A percentile compares a stretch with the other conserved stretches of the same genome.
phyloP scores from a whole-genome alignment of 768 basidiomycete genomes.

The Agaricus subrufescens region DNA sequence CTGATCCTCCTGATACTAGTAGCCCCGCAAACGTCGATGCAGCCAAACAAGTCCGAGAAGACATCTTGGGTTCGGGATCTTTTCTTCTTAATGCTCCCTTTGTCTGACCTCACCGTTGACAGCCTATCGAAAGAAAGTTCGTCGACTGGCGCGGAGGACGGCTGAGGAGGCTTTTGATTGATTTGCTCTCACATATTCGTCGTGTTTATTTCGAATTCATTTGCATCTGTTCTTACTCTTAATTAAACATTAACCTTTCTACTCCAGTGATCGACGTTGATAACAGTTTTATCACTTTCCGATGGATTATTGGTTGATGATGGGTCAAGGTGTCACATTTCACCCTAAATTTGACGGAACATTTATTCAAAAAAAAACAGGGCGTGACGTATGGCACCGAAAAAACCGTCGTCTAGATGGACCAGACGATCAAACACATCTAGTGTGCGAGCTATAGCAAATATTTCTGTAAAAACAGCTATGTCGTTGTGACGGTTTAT shows the following conservation, averaged over 20 bases:
- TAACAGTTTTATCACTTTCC: background rate
- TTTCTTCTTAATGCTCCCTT: background rate
- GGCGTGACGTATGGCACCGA: too few species aligned
- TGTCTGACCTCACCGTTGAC: constrained; percentile 11
- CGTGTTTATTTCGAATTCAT: background rate
- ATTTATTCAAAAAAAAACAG: too few species aligned
- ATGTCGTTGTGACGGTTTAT: too few species aligned
- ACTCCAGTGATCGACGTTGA: background rate
- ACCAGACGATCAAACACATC: too few species aligned
- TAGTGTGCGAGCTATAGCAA: too few species aligned
- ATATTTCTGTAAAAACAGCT: too few species aligned
- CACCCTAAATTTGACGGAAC: too few species aligned
- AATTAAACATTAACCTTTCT: background rate
- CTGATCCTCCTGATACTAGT: constrained; percentile 86
- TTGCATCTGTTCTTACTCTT: constrained; percentile 2
- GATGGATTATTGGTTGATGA: too few species aligned
- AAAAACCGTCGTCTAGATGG: too few species aligned
- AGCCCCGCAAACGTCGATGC: constrained; percentile 97
- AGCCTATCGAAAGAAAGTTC: constrained; percentile 96
- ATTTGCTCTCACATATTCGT: constrained; percentile 14
- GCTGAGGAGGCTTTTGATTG: constrained; percentile 88
- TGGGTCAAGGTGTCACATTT: too few species aligned
- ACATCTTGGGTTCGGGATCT: constrained; percentile 46
- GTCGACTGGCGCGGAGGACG: constrained; percentile 77
- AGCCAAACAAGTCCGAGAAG: constrained; percentile 77